These are phyloP conservation scores for Suillus occidentalis DNA, from an alignment of 768 basidiomycete genomes.

Conservation along the genomic window DNA sequence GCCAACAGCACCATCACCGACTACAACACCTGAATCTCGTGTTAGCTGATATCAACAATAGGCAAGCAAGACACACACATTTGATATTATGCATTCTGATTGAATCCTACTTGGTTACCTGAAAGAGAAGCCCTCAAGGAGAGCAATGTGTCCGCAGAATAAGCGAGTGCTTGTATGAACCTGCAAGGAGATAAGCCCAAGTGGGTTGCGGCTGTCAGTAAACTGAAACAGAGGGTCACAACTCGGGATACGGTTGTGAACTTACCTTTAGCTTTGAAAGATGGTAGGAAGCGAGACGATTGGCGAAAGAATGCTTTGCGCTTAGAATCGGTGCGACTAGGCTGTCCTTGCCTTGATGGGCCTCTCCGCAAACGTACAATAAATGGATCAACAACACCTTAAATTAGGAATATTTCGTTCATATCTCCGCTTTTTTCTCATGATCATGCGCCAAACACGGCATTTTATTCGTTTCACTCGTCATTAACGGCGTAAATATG, in stretches of 20 bases:
- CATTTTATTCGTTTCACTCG: slow-evolving; percentile 6
- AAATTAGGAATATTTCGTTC: slow-evolving; percentile 14
- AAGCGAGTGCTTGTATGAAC: slow-evolving; percentile 17
- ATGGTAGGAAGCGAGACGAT: background rate
- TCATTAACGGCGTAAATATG: background rate
- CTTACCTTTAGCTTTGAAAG: background rate
- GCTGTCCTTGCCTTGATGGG: slow-evolving; percentile 29
- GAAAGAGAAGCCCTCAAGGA: slow-evolving; percentile 6
- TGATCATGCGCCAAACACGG: slow-evolving; percentile 22
- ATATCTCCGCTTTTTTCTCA: slow-evolving; percentile 9
- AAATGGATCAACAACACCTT: slow-evolving; percentile 10
- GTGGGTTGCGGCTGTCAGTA: background rate
- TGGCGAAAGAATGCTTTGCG: slow-evolving; percentile 6
- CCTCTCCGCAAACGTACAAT: slow-evolving; percentile 8
- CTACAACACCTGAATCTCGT: slow-evolving; percentile 79
- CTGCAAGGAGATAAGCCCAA: slow-evolving; percentile 12
- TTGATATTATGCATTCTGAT: slow-evolving; percentile 84
- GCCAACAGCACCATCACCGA: slow-evolving; percentile 98
- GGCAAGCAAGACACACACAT: slow-evolving; percentile 52
- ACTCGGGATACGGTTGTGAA: background rate
- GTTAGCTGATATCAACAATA: slow-evolving; percentile 31
- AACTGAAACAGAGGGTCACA: slow-evolving; percentile 1
- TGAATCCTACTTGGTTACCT: slow-evolving; percentile 8
- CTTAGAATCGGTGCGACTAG: slow-evolving; percentile 13
- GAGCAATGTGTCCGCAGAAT: slow-evolving; percentile 10